Percentiles rank a stretch among this genome's conserved stretches.
Conservation (phyloP, 2,329 filamentous ascomycete genomes). For the Amauroascus niger region DNA sequence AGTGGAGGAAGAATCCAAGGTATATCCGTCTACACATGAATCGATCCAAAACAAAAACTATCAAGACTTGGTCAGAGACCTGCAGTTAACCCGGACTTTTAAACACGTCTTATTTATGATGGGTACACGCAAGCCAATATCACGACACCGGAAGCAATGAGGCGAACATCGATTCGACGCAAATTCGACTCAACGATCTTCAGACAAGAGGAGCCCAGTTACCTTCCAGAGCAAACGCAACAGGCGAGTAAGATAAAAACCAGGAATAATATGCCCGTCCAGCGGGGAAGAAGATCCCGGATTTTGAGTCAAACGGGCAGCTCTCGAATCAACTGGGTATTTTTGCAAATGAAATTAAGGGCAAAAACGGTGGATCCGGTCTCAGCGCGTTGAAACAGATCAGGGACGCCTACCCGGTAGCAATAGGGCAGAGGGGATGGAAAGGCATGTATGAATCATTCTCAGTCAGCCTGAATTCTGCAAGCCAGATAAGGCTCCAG, state of each 20-base stretch:
- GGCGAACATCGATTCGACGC: not conserved
- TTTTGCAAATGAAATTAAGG: not conserved
- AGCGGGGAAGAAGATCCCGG: not conserved
- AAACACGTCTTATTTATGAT: not conserved
- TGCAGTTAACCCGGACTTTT: not conserved
- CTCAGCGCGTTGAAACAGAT: no score
- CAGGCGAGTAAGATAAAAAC: not conserved
- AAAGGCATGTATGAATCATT: not conserved
- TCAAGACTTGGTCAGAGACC: not conserved
- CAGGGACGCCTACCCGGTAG: no score
- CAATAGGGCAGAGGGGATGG: not conserved
- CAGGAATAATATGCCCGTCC: not conserved
- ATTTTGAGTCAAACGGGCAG: not conserved
- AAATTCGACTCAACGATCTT: not conserved
- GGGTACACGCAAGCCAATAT: not conserved
- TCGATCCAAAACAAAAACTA: not conserved
- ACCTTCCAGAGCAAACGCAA: not conserved
- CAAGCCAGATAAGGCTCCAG: not conserved
- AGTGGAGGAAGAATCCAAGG: no score
- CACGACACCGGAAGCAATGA: not conserved
- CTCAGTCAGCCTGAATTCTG: not conserved
- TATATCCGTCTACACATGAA: not conserved
- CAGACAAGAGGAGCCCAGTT: not conserved
- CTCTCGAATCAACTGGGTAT: not conserved
- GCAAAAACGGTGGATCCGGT: no score